These are phyloP conservation scores for Moringa oleifera DNA, from an alignment of 345 rosid genomes.

Conservation along the genomic window DNA sequence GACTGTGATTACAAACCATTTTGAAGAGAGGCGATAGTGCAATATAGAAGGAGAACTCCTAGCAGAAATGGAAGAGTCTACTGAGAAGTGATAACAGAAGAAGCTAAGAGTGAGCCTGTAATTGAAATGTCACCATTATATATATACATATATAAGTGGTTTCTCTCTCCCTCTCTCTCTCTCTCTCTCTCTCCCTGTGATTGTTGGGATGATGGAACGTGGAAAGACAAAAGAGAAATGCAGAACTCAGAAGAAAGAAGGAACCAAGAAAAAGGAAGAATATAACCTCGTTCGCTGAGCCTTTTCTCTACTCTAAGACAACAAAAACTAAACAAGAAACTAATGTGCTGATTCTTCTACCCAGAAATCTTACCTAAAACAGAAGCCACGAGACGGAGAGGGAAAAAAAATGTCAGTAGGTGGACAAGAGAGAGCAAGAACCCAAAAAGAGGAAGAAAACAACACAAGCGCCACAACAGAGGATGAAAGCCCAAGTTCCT, in stretches of 20 bases:
- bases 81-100: not conserved
- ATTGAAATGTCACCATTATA: slow-evolving; percentile 24
- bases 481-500: slow-evolving; percentile 11
- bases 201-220: slow-evolving; percentile 40
- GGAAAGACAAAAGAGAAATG: slow-evolving; percentile 30
- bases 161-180: too few species aligned
- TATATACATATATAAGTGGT: not conserved
- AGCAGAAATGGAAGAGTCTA: too few species aligned
- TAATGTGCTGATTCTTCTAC: too few species aligned
- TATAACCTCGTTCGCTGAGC: slow-evolving; percentile 31
- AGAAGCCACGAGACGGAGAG: too few species aligned
- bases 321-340: slow-evolving; percentile 7
- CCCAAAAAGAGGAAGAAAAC: not conserved
- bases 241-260: slow-evolving; percentile 11
- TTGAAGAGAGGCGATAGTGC: slow-evolving; percentile 7
- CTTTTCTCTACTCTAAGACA: slow-evolving; percentile 9
- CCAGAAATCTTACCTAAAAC: too few species aligned
- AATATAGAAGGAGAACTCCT: too few species aligned
- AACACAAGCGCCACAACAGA: slow-evolving; percentile 16
- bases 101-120: slow-evolving; percentile 18
- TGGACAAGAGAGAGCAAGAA: not conserved
- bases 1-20: slow-evolving; percentile 22
- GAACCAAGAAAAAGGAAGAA: slow-evolving; percentile 15
- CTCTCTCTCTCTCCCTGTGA: slow-evolving; percentile 8
- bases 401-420: not conserved